Base-by-base conservation (phyloP, 2,329 filamentous ascomycete species). In the Madurella mycetomatis region DNA sequence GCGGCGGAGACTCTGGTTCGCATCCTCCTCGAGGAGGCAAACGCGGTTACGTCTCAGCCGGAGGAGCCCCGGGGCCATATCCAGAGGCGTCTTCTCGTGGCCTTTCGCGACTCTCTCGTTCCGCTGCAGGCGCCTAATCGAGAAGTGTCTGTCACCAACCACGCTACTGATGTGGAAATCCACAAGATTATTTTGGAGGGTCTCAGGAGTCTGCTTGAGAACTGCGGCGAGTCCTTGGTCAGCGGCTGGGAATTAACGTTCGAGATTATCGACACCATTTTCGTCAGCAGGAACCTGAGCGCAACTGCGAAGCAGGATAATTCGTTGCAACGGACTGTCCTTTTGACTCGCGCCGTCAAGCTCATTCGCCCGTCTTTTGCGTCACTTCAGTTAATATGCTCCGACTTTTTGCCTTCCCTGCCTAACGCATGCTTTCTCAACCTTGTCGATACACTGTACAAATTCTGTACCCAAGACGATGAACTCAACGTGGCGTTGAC, bases 401-500 rank as follows among this genome's bases (percentile, higher is more conserved):
- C 94, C 0, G 94, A 99, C 69, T 99, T 99, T 65, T 73, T 99
- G 34, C 79, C 85, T 13, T 84, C 88, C 7, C 79, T 85, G 53
- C 88, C 83, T 44, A 84, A 82, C 67, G 81, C 76, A 47, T 96
- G 81, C 73, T 89, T 87, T 69, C 79, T 85, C 56, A 82, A 86
- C 55, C 80, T 99, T 15, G 85, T 97, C 57, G 88, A 95, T 72
- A 90, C 92, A 11, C 80, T 99, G 18, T 90, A 90, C 65, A 86
- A 87, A 60, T 99, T 97, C 70, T 91, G 90, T 63, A 87, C 85
- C 0, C 94, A 99, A 69, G 81, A 86, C 60, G 89, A 95, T 61
- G 94, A 99, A 66, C 78, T 99, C 39, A 99, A 99, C 63, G 95
- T 97, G 65, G 92, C 92, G 0, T 76, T 99, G 25, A 97, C 94